Base-by-base conservation (phyloP, 2,329 filamentous ascomycete genomes). In the Cordyceps fumosorosea region DNA sequence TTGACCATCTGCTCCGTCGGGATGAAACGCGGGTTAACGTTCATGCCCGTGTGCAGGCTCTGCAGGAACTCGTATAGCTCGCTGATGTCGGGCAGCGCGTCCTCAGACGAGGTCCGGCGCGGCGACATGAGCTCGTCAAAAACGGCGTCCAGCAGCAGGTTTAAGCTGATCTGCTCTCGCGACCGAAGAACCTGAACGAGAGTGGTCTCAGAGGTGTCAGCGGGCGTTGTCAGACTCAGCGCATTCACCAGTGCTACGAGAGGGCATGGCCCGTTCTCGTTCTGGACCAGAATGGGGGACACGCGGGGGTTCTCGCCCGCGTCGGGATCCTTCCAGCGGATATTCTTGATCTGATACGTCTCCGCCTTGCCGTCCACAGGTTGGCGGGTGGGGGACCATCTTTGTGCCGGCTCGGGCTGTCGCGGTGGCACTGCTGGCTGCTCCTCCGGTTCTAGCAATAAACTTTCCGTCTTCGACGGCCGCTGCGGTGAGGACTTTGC, bases 21-120 rank as follows among this genome's bases (percentile, higher is more conserved):
- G 8, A 96, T 82, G 66, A 96, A 95, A 22, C 89, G 86, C 2
- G 95, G 95, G 66, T 99, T 99, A 62, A 98, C 93, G 69, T 98
- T 99, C 90, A 99, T 96, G 44, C 95, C 95, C 0, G 93, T 98
- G 68, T 97, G 91, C 2, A 99, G 78, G 51, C 91, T 90, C 62
- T 95, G 85, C 2, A 99, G 79, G 70, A 99, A 99, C 7, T 83
- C 81, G 72, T 96, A 96, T 1, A 99, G 80, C 63, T 96, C 93
- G 42, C 88, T 84, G 11, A 98, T 89, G 71, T 98, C 95, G 0
- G 93, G 93, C 26, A 98, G 76, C 18, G 85, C 78, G 1, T 81
- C 82, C 40, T 87, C 84, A 2, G 78, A 75, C 54, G 84, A 84
- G 0, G 84, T 87, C 57, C 89, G 80, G 58, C 89, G 77, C 10